A percentile compares a stretch with the other conserved stretches of the same genome.
Evolutionary conservation across 2,329 filamentous ascomycete species (phyloP).

Genomic region (Fusarium newnesense): DNA sequence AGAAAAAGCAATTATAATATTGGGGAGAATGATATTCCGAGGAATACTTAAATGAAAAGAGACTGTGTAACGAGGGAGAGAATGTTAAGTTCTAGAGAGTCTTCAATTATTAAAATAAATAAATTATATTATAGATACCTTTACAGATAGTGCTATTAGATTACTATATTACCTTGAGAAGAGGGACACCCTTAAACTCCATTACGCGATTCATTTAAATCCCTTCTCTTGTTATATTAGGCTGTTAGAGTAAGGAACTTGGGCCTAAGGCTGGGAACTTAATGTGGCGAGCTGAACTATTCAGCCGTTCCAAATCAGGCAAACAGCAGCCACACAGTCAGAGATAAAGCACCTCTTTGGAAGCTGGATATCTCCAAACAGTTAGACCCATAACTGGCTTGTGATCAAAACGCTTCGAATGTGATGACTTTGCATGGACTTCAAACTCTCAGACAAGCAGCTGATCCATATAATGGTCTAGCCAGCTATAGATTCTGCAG

Average conservation of each 20-base stretch:
- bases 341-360: neutral
- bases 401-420: neutral
- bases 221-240: neutral
- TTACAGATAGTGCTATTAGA: no score
- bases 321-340: fast-evolving
- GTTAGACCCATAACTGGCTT: fast-evolving
- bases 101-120: no score
- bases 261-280: neutral
- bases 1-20: no score
- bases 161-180: no score
- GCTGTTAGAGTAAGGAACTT: neutral
- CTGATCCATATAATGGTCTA: neutral
- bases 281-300: neutral
- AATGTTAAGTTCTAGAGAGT: no score
- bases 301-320: neutral
- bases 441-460: neutral
- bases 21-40: no score
- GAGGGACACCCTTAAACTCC: neutral
- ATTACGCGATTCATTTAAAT: neutral
- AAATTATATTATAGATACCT: no score
- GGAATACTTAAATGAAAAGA: no score
- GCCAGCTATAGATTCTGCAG: neutral
- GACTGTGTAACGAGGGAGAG: no score
- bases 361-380: fast-evolving
- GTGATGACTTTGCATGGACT: neutral